Percentiles rank a stretch among this genome's conserved stretches.
Evolutionary conservation across 2,329 filamentous ascomycete genomes (phyloP).

Genomic region (Colletotrichum tropicicola): DNA sequence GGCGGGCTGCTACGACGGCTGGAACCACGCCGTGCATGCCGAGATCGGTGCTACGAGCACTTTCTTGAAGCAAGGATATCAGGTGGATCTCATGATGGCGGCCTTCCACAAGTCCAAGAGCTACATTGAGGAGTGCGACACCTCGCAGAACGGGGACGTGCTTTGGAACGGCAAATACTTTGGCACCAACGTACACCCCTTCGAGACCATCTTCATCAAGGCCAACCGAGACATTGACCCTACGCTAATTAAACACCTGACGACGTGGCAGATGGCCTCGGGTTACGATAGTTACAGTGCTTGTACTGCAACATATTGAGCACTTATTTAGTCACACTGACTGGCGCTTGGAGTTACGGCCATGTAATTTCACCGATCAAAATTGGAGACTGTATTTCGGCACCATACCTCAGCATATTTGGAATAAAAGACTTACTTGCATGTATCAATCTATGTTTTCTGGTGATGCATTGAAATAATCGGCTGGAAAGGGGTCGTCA

Average conservation of each 20-base stretch:
- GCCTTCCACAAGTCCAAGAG: slow-evolving; percentile 36
- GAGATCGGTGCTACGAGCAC: slow-evolving; percentile 42
- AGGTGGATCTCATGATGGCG: slow-evolving; percentile 44
- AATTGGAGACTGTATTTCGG: too few species aligned
- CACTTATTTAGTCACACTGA: background rate
- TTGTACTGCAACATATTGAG: slow-evolving; percentile 20
- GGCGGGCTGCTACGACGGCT: slow-evolving; percentile 39
- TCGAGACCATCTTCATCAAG: slow-evolving; percentile 48
- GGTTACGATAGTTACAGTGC: slow-evolving; percentile 37
- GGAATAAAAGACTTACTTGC: too few species aligned
- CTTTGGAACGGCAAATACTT: slow-evolving; percentile 40
- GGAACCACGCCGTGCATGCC: slow-evolving; percentile 38
- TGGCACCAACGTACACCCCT: slow-evolving; percentile 45
- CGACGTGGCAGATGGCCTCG: slow-evolving; percentile 39
- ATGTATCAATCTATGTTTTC: too few species aligned
- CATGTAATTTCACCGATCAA: too few species aligned
- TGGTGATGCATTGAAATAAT: too few species aligned
- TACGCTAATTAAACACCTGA: slow-evolving; percentile 37
- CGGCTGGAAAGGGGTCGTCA: too few species aligned
- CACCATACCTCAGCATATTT: too few species aligned
- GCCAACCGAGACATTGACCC: slow-evolving; percentile 42
- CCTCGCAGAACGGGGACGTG: slow-evolving; percentile 35
- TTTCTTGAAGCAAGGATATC: slow-evolving; percentile 41
- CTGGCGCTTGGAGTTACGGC: background rate
- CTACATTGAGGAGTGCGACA: slow-evolving; percentile 26